Percentiles rank a stretch among this genome's conserved stretches.
These are phyloP conservation scores for Eimeria sp. DNA, from an alignment of 169 alveolate genomes.

Conservation along the genomic window DNA sequence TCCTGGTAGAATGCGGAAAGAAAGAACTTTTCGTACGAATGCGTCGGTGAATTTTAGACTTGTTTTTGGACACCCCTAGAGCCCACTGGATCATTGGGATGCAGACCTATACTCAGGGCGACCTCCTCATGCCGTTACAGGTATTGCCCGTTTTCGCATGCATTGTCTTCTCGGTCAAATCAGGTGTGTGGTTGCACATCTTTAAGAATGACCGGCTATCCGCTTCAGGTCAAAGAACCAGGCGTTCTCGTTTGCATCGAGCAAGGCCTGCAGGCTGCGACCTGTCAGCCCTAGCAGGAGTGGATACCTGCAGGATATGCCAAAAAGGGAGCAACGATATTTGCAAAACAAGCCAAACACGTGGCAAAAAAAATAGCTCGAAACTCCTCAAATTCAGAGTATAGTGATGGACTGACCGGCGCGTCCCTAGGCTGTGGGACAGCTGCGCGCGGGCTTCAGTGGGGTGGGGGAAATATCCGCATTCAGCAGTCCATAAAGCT, in stretches of 20 bases:
- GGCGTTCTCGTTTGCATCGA: conserved; percentile 12
- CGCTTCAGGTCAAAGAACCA: conserved; percentile 4
- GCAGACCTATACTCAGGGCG: not conserved
- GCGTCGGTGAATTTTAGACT: not conserved
- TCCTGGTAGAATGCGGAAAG: not conserved
- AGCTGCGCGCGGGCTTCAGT: conserved; percentile 16
- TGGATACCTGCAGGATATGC: not conserved
- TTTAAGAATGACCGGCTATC: conserved; percentile 5
- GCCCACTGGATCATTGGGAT: not conserved
- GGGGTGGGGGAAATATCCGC: conserved; percentile 13
- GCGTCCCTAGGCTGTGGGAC: conserved; percentile 35
- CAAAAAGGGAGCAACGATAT: not conserved
- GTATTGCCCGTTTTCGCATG: not conserved
- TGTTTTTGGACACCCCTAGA: not conserved
- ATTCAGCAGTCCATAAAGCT: not conserved
- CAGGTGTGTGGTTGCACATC: not conserved
- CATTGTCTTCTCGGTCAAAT: conserved; percentile 17
- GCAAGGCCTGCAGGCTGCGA: conserved; percentile 15
- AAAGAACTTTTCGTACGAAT: not conserved
- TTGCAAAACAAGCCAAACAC: not conserved
- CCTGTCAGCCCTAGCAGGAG: not conserved
- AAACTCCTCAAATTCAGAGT: not conserved
- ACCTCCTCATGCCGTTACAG: not conserved
- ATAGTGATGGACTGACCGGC: conserved; percentile 10
- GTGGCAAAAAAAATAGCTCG: not conserved